These are phyloP conservation scores for Dichotomopilus funicola DNA, from an alignment of 2,329 filamentous ascomycete species.

Conservation along the genomic window DNA sequence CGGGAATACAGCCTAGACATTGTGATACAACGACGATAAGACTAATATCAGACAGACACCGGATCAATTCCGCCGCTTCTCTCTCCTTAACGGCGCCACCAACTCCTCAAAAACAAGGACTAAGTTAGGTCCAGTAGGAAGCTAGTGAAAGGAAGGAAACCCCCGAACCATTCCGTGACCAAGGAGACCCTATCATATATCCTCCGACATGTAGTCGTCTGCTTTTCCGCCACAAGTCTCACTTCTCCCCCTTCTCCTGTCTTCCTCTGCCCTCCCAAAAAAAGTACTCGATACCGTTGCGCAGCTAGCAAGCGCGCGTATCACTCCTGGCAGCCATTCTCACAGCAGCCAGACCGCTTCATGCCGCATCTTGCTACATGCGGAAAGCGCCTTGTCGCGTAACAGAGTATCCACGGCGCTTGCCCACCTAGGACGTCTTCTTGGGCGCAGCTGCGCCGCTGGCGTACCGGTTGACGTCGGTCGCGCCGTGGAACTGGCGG, in stretches of 20 bases:
- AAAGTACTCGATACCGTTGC: neutral
- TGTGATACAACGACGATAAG: constrained; percentile 7
- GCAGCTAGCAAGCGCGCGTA: no score
- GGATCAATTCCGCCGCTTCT: constrained; percentile 2
- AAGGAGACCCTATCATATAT: neutral
- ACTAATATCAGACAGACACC: constrained; percentile 6
- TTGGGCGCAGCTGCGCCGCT: constrained; percentile 53
- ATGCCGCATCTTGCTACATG: constrained; percentile 2
- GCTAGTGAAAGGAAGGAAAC: neutral
- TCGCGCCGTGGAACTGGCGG: constrained; percentile 69
- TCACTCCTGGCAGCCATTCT: no score
- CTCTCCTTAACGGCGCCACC: neutral
- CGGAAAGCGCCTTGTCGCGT: constrained; percentile 14
- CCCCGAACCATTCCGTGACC: neutral
- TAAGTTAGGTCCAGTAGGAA: neutral
- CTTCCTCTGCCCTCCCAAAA: neutral
- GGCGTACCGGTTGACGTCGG: constrained; percentile 70
- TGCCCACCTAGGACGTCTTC: constrained; percentile 50
- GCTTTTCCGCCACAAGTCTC: neutral
- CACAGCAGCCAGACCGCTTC: neutral
- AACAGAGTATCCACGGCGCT: neutral
- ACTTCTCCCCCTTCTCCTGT: neutral
- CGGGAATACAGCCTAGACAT: constrained; percentile 5
- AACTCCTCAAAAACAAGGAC: constrained; percentile 2
- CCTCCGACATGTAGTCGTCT: neutral